Base-by-base conservation (phyloP, 495 filamentous ascomycete genomes). In the Hyphodiscus hymeniophilus region DNA sequence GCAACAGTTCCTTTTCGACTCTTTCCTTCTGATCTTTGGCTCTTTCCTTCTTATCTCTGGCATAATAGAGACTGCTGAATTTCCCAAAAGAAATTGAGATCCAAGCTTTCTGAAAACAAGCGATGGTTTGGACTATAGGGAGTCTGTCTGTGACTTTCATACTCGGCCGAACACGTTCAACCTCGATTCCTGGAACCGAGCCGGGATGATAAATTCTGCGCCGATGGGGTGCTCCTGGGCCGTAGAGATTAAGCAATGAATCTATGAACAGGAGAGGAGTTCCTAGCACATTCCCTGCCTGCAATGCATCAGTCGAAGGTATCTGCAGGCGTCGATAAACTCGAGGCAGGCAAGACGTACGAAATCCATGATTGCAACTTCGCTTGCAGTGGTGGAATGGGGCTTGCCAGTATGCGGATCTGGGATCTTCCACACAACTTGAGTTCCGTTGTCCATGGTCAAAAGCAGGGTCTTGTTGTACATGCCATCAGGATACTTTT, bases 351-450 rank as follows among this genome's bases (percentile, higher is more conserved):
- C 15, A 15, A 36, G 10, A 28, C 65, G 54, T 55, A 66, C 64
- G 60, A 67, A 70, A 41, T 70, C 60, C 63, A 67, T 66, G 3
- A 63, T 68, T 22, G 67, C 66, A 5, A 70, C 67, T 56, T 71
- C 67, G 34, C 58, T 60, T 8, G 68, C 64, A 17, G 63, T 71
- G 0, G 63, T 61, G 26, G 59, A 62, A 34, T 57, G 53, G 15
- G 66, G 45, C 44, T 62, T 55, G 24, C 66, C 64, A 47, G 66
- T 59, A 56, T 66, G 68, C 7, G 62, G 65, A 42, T 62, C 63
- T 0, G 62, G 66, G 3, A 72, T 59, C 23, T 63, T 63, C 11
- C 61, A 65, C 40, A 70, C 34, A 11, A 65, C 55, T 51, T 62
- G 57, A 43, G 35, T 54, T n/a, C 66, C 66, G 56, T 72, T 44